Percentiles rank a stretch among this genome's conserved stretches.
Evolutionary conservation across 495 filamentous ascomycete species (phyloP).

Genomic region (Pyrenula aspistea): DNA sequence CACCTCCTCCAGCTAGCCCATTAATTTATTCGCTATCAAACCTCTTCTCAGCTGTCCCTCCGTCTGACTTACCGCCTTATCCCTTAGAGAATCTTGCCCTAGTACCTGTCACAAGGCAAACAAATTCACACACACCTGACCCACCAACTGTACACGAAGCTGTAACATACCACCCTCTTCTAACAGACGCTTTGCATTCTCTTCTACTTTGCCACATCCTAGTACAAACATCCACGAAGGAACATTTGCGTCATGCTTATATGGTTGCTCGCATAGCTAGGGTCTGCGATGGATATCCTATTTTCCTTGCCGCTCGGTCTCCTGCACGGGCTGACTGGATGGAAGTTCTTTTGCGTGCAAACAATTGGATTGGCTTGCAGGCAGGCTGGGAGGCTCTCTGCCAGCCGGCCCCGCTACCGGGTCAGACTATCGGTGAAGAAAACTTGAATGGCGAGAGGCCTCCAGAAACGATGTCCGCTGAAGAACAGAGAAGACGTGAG

Average conservation of each 20-base stretch:
- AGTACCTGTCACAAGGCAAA: constrained; percentile 17
- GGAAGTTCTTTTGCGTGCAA: constrained; percentile 51
- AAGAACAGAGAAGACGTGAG: constrained; percentile 48
- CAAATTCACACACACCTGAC: constrained; percentile 17
- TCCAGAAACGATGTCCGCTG: constrained; percentile 23
- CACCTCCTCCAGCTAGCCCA: constrained; percentile 1
- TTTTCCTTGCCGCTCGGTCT: constrained; percentile 61
- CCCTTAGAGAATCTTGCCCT: constrained; percentile 24
- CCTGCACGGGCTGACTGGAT: constrained; percentile 69
- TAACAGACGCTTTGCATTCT: constrained; percentile 64
- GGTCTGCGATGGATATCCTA: constrained; percentile 65
- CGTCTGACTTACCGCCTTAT: constrained; percentile 43
- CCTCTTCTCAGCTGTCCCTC: constrained; percentile 44
- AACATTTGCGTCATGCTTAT: constrained; percentile 62
- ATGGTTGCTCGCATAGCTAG: constrained; percentile 66
- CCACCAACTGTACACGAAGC: constrained; percentile 38
- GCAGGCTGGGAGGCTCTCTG: constrained; percentile 60
- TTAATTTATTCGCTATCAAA: constrained; percentile 35
- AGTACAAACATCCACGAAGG: constrained; percentile 59
- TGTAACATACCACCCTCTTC: constrained; percentile 66
- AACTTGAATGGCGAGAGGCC: constrained; percentile 2
- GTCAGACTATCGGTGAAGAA: constrained; percentile 11
- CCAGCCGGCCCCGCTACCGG: constrained; percentile 50
- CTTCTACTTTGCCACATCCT: constrained; percentile 61
- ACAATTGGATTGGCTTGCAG: constrained; percentile 52